A percentile compares a stretch with the other conserved stretches of the same genome.
These are phyloP conservation scores for Blastocystis sp. DNA, from an alignment of 352 stramenopile genomes.

Conservation along the genomic window DNA sequence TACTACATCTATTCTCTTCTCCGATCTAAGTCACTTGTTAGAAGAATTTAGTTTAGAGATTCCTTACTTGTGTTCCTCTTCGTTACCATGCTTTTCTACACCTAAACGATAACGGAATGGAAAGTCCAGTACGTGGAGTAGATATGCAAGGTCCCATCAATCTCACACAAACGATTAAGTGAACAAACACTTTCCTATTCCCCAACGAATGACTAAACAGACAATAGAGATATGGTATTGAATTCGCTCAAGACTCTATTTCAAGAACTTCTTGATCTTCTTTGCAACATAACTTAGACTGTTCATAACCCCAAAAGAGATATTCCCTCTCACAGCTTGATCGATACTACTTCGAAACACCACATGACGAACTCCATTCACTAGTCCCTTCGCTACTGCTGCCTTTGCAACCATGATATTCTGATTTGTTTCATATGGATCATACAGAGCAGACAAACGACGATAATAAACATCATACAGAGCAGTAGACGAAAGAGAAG, in stretches of 20 bases:
- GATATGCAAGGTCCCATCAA: conserved; percentile 34
- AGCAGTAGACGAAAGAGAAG: not conserved
- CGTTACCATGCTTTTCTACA: no score
- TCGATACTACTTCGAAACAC: conserved; percentile 47
- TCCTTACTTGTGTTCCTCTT: no score
- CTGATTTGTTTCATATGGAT: not conserved
- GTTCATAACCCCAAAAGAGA: conserved; percentile 57
- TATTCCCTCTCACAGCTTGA: conserved; percentile 24
- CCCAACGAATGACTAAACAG: no score
- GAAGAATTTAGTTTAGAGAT: no score
- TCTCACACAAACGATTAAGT: not conserved
- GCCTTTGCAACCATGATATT: conserved; percentile 25
- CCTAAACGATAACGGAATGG: no score
- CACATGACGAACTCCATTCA: conserved; percentile 1
- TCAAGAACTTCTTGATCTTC: conserved; percentile 62
- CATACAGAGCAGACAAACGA: conserved; percentile 25
- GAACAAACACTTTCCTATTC: not conserved
- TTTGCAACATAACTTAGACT: conserved; percentile 52
- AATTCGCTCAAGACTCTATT: not conserved
- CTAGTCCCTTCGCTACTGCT: not conserved
- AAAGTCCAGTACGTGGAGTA: not conserved
- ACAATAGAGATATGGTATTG: not conserved
- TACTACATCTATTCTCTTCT: no score
- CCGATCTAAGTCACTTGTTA: no score
- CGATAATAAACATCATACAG: conserved; percentile 25